Evolutionary conservation across 345 rosid species (phyloP).

Genomic region (Lepidium sativum): DNA sequence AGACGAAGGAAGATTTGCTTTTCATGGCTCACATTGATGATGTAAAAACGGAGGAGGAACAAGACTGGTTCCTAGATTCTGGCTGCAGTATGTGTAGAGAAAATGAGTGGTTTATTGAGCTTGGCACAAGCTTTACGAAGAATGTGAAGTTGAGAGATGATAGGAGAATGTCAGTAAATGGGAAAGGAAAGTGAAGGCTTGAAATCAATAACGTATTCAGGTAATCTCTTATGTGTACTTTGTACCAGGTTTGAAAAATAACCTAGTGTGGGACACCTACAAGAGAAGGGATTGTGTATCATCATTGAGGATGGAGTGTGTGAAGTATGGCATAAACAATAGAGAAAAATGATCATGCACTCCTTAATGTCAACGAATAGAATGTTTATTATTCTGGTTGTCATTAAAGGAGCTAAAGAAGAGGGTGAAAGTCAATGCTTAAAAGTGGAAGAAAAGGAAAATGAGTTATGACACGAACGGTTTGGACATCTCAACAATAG

Average conservation of each 20-base stretch:
- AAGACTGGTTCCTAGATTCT: background rate
- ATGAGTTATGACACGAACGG: too few species aligned
- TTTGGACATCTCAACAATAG: too few species aligned
- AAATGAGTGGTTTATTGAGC: background rate
- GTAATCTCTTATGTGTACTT: background rate
- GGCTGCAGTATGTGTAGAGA: background rate
- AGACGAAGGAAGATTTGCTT: background rate
- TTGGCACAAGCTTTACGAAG: rapidly evolving
- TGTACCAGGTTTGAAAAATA: background rate
- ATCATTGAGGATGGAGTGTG: too few species aligned
- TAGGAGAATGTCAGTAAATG: background rate
- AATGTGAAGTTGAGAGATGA: background rate
- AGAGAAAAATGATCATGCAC: background rate
- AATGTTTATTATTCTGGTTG: background rate
- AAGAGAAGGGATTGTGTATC: background rate
- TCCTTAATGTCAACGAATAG: background rate
- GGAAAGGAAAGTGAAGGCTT: too few species aligned
- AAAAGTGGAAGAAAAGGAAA: too few species aligned
- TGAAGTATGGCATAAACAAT: background rate
- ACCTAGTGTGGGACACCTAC: background rate
- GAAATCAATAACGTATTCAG: too few species aligned
- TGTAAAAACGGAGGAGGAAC: rapidly evolving
- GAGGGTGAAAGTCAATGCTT: background rate
- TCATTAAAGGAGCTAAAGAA: background rate
- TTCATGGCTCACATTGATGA: background rate